Evolutionary conservation across 345 rosid genomes (phyloP), one percentile per base, ranked within the genome.

Genomic region (Eucalyptus microcorys): DNA sequence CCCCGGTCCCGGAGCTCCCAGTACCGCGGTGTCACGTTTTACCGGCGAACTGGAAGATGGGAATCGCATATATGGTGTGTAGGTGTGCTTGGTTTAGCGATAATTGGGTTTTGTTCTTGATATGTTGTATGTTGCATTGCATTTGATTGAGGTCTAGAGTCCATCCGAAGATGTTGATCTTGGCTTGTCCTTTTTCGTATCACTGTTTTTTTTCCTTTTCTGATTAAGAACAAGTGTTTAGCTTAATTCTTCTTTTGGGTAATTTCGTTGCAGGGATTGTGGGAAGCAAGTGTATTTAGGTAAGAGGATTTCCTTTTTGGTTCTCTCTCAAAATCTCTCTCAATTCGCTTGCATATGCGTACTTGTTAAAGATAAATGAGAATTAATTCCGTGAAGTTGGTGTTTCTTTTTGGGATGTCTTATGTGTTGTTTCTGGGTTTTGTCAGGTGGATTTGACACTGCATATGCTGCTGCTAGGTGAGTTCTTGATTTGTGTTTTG

Each of bases 41-140:
- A 98, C 92, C 94, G 99, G 87, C 89, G 99, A 88, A 98, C 99
- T 40, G 99, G 99, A 86, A 93, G 99, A 68, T 98, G 99, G 99
- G 99, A 98, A 86, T 98, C 99, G 13, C 99, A 98, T 91, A 98
- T 98, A 88, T 98, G 99, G 99, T 98, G 40, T 49, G 91, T 86
- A 83, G 27, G 87, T 89, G 84, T 76, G 13, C 86, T 79, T 21
- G 40, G 85, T 64, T 52, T 27, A 71, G 42, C 16, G 5, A 37
- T 86, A 27, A 37, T 76, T 76, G 83, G 45, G 83, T 76, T 86
- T 86, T 53, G 40, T 21, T 43, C 47, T 34, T 76, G 83, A 19
- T 76, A 11, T 37, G 83, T 76, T 21, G 47, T 37, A 37, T 76
- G 45, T 76, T 21, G 45, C 83, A 76, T 37, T 37, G 83, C 45